Conservation (phyloP, 495 filamentous ascomycete species). For the Pyronema omphalodes region DNA sequence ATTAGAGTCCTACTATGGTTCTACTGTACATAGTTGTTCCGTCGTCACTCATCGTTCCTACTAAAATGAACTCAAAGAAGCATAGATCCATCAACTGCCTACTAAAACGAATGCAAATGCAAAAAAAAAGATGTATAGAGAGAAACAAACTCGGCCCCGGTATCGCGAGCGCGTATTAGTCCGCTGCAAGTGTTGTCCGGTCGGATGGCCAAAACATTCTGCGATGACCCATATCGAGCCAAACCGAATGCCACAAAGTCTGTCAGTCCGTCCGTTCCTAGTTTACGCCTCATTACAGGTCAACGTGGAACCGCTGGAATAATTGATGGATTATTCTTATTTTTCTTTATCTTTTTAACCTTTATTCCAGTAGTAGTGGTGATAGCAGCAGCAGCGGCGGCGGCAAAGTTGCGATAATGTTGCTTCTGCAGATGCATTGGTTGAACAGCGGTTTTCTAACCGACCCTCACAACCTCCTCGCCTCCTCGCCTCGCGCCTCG, state of each 20-base stretch:
- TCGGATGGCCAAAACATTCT: background rate
- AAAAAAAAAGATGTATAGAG: background rate
- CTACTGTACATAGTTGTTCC: background rate
- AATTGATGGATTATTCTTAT: background rate
- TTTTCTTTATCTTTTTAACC: background rate
- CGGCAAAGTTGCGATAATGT: too few relatives aligned
- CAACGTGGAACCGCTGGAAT: constrained; percentile 1
- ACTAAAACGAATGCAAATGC: background rate
- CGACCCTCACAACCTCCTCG: background rate
- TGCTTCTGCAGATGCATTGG: too few relatives aligned
- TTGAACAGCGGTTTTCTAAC: too few relatives aligned
- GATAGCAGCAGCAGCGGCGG: background rate
- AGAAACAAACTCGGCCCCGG: background rate
- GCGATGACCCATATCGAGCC: background rate
- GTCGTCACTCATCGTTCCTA: background rate
- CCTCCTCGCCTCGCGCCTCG: too few relatives aligned
- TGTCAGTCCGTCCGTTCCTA: background rate
- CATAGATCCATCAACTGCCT: background rate
- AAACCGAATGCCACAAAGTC: background rate
- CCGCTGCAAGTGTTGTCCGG: background rate
- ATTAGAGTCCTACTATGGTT: background rate
- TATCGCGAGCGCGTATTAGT: background rate
- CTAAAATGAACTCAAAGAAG: background rate
- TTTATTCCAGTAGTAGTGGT: background rate
- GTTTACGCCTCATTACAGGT: background rate